These are phyloP conservation scores for Irpex rosettiformis DNA, from an alignment of 1,284 basidiomycete genomes.

Conservation along the genomic window DNA sequence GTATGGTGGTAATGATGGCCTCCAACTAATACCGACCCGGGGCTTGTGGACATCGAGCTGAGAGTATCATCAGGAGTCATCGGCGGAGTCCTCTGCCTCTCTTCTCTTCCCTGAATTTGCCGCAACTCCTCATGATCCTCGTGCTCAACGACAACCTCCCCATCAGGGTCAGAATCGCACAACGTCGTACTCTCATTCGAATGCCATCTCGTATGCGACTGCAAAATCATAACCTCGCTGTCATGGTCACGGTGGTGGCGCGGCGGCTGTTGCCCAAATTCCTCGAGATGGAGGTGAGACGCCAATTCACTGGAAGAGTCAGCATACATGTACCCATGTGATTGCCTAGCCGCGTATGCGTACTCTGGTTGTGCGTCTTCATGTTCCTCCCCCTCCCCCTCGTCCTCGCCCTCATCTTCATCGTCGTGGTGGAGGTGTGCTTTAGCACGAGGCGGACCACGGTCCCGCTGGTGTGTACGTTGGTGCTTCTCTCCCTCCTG, in stretches of 20 bases:
- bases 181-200: not conserved
- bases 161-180: not conserved
- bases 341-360: slow-evolving; percentile 29
- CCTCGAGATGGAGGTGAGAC: not conserved
- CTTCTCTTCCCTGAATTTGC: not conserved
- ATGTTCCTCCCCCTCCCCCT: no score
- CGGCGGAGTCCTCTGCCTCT: slow-evolving; percentile 20
- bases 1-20: no score
- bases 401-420: no score
- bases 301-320: slow-evolving; percentile 11
- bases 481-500: not conserved
- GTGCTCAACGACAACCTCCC: no score
- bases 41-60: slow-evolving; percentile 24
- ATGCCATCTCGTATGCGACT: not conserved
- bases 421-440: no score
- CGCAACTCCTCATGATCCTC: not conserved
- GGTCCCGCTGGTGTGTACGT: not conserved
- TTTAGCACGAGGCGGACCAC: no score
- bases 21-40: not conserved
- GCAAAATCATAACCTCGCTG: no score
- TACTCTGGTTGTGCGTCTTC: no score
- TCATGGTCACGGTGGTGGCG: no score
- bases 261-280: not conserved
- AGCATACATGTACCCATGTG: slow-evolving; percentile 27
- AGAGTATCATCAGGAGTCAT: slow-evolving; percentile 32